phyloP scores from a whole-genome alignment of 371 early-diverging fungal genomes.

The Zopfochytrium polystomum region DNA sequence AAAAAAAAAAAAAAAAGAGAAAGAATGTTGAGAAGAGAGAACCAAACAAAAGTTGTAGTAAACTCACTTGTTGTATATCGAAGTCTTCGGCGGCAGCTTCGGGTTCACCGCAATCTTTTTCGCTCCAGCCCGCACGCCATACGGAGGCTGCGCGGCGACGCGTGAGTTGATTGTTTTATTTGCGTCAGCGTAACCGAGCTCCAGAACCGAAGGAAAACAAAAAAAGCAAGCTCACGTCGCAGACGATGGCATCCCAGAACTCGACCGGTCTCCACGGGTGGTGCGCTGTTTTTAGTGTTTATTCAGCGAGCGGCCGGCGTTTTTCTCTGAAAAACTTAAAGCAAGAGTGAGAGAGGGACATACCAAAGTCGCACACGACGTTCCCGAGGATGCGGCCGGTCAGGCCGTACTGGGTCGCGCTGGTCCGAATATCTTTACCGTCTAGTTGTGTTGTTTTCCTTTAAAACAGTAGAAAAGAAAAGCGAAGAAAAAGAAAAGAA shows the following conservation, averaged over 20 bases:
- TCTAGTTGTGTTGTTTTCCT: background rate
- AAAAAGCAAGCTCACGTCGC: conserved; percentile 51
- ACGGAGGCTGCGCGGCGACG: conserved; percentile 70
- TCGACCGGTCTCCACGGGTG: conserved; percentile 73
- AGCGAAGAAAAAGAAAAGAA: background rate
- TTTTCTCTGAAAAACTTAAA: background rate
- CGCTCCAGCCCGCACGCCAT: conserved; percentile 97
- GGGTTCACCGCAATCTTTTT: conserved; percentile 78
- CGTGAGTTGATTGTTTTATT: background rate
- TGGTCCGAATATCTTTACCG: conserved; percentile 60
- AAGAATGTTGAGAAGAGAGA: background rate
- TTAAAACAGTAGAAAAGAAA: conserved; percentile 8
- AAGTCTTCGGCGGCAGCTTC: conserved; percentile 22
- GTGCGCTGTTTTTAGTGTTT: conserved; percentile 42
- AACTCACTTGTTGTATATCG: conserved; percentile 48
- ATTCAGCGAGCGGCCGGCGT: background rate
- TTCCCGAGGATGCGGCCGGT: conserved; percentile 72
- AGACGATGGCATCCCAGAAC: conserved; percentile 58
- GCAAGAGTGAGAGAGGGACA: background rate
- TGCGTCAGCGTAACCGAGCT: conserved; percentile 4
- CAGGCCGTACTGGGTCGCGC: conserved; percentile 79
- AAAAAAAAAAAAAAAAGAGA: too few species aligned
- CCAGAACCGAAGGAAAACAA: conserved; percentile 5
- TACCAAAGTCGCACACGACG: conserved; percentile 80
- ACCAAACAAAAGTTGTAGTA: conserved; percentile 16